Evolutionary conservation across 1,284 basidiomycete species (phyloP), one percentile per base, ranked within the genome.

Genomic region (Fomitopsis pinicola): DNA sequence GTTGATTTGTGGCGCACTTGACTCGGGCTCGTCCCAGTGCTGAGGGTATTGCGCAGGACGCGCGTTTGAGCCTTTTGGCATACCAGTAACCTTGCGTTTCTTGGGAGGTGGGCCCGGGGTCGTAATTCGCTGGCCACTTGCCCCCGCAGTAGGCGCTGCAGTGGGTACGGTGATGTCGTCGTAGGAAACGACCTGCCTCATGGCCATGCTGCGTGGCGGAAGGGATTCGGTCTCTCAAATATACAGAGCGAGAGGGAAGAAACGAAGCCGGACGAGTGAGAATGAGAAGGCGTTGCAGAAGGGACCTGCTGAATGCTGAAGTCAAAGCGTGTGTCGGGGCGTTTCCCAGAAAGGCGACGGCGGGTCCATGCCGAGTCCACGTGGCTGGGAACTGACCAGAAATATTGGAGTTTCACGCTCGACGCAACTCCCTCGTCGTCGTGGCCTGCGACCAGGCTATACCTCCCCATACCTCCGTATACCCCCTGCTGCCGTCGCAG

Each of bases 21-120:
- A 68, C 4, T 75, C 77, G 10, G 78, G 79, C 59, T 81, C 79
- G 62, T 82, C 78, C 78, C 81, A 80, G 58, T 81, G 78, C 61
- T 75, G 73, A 40, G 72, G 59, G 46, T 68, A 62, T 57, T 66
- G 68, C 26, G 62, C 64, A 66, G 58, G 65, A 58, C 68, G 61
- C 6, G 52, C 9, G 10, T 38, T 38, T 26, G n/a, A 14, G 10
- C 40, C 55, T 58, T 54, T 62, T 57, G 8, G 63, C 46, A 10
- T 58, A 62, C 17, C 66, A 52, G 67, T 68, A 10, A 65, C 67
- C 65, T 66, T 72, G 55, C 72, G 68, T 66, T 68, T 71, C 64
- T 74, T 74, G 1, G 67, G 55, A 7, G 71, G 71, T n/a, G 67
- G 68, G 56, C 59, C 61, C 36, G 62, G 53, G 7, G 59, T 44